A percentile compares a stretch with the other conserved stretches of the same genome.
Conservation (phyloP, 2,329 filamentous ascomycete genomes). For the Monosporascus sp. region DNA sequence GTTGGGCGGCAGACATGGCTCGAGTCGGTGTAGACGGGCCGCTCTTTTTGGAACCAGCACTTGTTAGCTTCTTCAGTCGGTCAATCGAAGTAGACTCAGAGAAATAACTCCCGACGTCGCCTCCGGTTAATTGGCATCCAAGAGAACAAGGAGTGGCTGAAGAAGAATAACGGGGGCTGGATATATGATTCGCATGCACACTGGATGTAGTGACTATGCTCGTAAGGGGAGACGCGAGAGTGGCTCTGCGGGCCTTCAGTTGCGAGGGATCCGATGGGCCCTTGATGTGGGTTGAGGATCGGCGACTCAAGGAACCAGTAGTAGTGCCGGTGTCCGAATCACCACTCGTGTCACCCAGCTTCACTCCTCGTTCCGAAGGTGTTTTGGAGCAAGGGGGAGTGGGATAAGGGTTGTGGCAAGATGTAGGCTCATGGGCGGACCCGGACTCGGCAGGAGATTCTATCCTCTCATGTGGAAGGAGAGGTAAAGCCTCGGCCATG, state of each 20-base stretch:
- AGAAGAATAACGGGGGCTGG: constrained; percentile 57
- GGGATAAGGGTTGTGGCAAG: constrained; percentile 44
- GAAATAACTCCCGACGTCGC: constrained; percentile 31
- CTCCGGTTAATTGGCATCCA: constrained; percentile 32
- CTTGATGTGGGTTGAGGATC: constrained; percentile 36
- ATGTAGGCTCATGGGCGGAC: constrained; percentile 22
- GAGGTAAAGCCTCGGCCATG: constrained; percentile 25
- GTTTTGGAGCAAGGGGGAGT: constrained; percentile 52
- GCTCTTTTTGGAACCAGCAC: constrained; percentile 77
- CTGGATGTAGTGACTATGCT: constrained; percentile 58
- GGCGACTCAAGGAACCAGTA: constrained; percentile 27
- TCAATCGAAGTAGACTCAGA: constrained; percentile 59
- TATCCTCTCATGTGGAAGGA: constrained; percentile 35
- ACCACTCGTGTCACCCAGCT: constrained; percentile 36
- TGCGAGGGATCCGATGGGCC: constrained; percentile 39
- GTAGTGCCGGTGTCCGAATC: constrained; percentile 30
- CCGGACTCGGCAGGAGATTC: constrained; percentile 26
- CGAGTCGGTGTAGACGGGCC: constrained; percentile 86
- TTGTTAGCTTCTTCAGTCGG: constrained; percentile 84
- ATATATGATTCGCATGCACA: constrained; percentile 64
- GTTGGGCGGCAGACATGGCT: constrained; percentile 65
- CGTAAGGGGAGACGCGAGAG: constrained; percentile 54
- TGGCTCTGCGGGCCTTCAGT: constrained; percentile 38
- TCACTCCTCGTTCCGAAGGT: constrained; percentile 39
- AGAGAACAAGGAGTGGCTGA: constrained; percentile 49